Base-by-base conservation (phyloP, 2,329 filamentous ascomycete genomes). In the Alternaria sp. region DNA sequence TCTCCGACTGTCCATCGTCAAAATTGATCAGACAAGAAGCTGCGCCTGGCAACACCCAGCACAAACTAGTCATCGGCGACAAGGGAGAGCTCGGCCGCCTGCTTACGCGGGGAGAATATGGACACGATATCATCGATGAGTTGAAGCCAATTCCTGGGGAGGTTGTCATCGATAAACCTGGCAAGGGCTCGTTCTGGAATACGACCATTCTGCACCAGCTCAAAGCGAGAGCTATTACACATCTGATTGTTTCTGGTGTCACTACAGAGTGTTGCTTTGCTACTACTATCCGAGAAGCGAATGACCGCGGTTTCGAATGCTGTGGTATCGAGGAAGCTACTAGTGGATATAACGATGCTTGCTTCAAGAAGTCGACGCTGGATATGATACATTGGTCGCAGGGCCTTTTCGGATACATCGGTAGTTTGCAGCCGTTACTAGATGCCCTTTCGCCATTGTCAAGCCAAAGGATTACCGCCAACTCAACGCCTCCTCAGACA, bases 261-360 rank as follows among this genome's bases (percentile, higher is more conserved):
- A 88, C 86, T 0, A 88, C 86, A 1, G 86, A 88, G 74, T 86
- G 85, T 67, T 88, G 86, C 68, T 86, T 89, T 55, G 84, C 84
- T 9, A 86, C 85, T 0, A 87, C 86, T 1, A 79, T 86, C 3
- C 79, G 86, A 41, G 87, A 89, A 74, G 85, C 85, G 30, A 86
- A 86, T 61, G 87, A 89, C 69, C 83, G 87, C n/a, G 87, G 87
- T 0, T 88, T 87, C 66, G 85, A 89, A 69, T 87, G 85, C 74
- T 88, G 87, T 58, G 79, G 79, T 4, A 75, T 83, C 37, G 73
- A 74, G 50, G 80, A 83, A 63, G 80, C 78, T 65, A 86, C 84
- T 0, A 81, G 80, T 50, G 84, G 84, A 1, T 86, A 86, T 60
- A 71, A 83, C 71, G 81, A 85, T 56, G 73, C 76, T 11, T 77